phyloP scores from a whole-genome alignment of 2,329 filamentous ascomycete genomes.

The Helotiales sp. region DNA sequence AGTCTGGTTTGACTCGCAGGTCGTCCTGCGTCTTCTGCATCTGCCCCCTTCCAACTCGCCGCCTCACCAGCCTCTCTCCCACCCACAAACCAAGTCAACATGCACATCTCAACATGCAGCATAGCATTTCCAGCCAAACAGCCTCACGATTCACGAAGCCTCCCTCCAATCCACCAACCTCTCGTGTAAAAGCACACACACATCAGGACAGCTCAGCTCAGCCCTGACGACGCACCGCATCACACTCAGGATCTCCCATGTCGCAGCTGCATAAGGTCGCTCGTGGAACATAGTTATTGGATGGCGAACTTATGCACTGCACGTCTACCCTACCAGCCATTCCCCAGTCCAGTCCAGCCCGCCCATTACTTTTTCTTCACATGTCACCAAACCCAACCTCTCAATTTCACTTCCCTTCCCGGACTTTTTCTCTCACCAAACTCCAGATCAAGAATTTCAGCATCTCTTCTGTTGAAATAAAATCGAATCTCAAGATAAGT shows the following conservation, averaged over 20 bases:
- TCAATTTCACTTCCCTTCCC: neutral
- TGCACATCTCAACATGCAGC: neutral
- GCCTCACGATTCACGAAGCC: slow-evolving; percentile 2
- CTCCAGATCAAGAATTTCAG: neutral
- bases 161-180: neutral
- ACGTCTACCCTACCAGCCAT: too few relatives aligned
- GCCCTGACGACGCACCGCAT: neutral
- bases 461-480: too few relatives aligned
- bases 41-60: neutral
- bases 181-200: too few relatives aligned
- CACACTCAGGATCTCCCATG: slow-evolving; percentile 1
- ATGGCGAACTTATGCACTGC: neutral
- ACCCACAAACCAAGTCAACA: neutral
- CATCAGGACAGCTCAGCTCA: neutral
- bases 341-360: neutral
- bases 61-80: neutral
- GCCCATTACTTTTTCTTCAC: neutral
- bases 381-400: slow-evolving; percentile 5
- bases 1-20: too few relatives aligned
- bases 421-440: neutral
- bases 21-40: neutral
- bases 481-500: too few relatives aligned
- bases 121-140: neutral
- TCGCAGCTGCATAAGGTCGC: neutral
- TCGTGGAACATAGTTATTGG: slow-evolving; percentile 14